phyloP scores from a whole-genome alignment of 768 basidiomycete genomes.

The Pleurotus cornucopiae region DNA sequence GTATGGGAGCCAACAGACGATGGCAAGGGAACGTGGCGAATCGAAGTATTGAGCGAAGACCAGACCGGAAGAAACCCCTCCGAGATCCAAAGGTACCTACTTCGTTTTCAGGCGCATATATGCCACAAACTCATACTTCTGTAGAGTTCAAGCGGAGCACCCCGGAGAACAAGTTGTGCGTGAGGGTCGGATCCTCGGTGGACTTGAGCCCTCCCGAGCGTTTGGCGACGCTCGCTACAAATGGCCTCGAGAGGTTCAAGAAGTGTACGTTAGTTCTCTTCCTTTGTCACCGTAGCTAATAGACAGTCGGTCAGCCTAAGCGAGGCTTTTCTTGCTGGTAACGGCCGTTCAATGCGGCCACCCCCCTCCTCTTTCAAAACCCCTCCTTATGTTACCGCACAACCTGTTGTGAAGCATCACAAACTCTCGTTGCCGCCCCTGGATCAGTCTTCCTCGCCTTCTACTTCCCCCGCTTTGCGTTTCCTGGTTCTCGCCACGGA shows the following conservation, averaged over 20 bases:
- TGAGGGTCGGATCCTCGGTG: slow-evolving; percentile 81
- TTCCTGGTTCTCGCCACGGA: slow-evolving; percentile 93
- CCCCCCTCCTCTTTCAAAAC: slow-evolving; percentile 68
- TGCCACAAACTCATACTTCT: neutral
- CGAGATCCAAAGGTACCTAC: slow-evolving; percentile 74
- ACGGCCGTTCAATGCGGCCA: slow-evolving; percentile 51
- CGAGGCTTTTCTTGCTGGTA: slow-evolving; percentile 65
- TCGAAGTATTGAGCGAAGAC: slow-evolving; percentile 93
- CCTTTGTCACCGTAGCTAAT: neutral
- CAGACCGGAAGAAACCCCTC: slow-evolving; percentile 91
- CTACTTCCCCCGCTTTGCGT: slow-evolving; percentile 35
- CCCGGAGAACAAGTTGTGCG: slow-evolving; percentile 79
- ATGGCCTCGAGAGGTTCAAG: slow-evolving; percentile 72
- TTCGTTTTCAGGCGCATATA: neutral
- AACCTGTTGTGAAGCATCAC: slow-evolving; percentile 77
- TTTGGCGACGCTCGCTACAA: slow-evolving; percentile 92
- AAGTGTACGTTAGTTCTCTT: slow-evolving; percentile 44
- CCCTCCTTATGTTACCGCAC: slow-evolving; percentile 88
- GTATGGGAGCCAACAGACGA: slow-evolving; percentile 75
- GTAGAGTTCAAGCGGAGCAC: slow-evolving; percentile 78
- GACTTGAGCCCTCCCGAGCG: slow-evolving; percentile 81
- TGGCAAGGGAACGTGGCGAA: slow-evolving; percentile 77
- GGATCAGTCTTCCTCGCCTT: slow-evolving; percentile 22
- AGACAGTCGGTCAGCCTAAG: slow-evolving; percentile 37
- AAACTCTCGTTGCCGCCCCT: slow-evolving; percentile 53